Evolutionary conservation across 169 alveolate genomes (phyloP), one percentile per base, ranked within the genome.

Genomic region (Cryptosporidium parvum): DNA sequence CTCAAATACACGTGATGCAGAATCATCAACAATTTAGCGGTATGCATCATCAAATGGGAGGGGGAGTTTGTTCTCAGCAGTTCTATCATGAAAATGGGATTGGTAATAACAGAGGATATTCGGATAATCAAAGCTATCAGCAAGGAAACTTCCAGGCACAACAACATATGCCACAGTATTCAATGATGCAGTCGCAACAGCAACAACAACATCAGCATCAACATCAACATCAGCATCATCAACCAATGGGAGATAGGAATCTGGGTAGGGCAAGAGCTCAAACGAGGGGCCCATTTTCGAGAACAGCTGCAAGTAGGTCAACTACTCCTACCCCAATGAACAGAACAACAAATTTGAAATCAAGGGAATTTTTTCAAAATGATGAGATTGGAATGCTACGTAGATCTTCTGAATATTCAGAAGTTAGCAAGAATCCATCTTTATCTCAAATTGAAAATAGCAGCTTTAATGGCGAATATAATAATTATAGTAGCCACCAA

Each of bases 211-310:
- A 39, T 0, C 45, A 39, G 0, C 45, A 39, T 0, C 8, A 39
- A 39, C 8, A 39, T 0, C 61, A 29, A 7, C 52, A 65, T 21
- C 21, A 56, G 35, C 3, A 56, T 56, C 67, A 56, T 7, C 80
- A 69, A 37, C 85, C 45, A 44, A 29, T 53, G 23, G 65, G 65
- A 29, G 86, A 73, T 14, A 73, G 53, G 31, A 73, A 23, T 59
- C 3, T 58, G 1, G 80, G 89, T 3, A 80, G 89, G 45, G 44
- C 89, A 16, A 59, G 89, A 80, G 29, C 69, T 16, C 73, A 62
- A 80, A 80, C 89, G 10, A 80, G 89, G 65, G 89, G 89, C 29
- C 89, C 89, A 37, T 80, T 80, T 80, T 80, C 89, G 18, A 61
- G 89, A 65, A 80, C 73, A 45, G 75, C 68, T 3, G 89, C 89